These are phyloP conservation scores for Colletotrichum costaricense DNA, from an alignment of 2,329 filamentous ascomycete genomes.

Conservation along the genomic window DNA sequence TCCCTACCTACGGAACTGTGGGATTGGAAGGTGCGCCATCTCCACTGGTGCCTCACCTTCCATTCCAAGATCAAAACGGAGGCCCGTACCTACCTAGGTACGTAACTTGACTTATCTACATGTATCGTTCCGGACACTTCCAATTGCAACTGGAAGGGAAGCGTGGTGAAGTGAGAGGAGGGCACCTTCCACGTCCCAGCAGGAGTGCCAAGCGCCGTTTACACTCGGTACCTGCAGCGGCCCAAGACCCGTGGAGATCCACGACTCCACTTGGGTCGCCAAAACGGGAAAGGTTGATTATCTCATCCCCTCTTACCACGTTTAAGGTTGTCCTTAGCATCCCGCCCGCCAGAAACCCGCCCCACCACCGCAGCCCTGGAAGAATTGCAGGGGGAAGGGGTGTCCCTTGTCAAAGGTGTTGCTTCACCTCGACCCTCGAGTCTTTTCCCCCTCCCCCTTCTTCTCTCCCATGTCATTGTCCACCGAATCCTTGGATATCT, in stretches of 20 bases:
- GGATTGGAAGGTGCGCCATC: neutral
- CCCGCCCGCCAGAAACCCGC: constrained; percentile 26
- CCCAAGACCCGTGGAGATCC: constrained; percentile 15
- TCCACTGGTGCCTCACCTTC: neutral
- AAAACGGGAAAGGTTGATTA: constrained; percentile 1
- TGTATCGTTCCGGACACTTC: neutral
- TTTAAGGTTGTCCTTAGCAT: constrained; percentile 33
- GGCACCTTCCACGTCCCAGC: neutral
- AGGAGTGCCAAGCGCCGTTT: constrained; percentile 2
- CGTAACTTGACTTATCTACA: neutral
- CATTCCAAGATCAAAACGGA: neutral
- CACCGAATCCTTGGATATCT: neutral
- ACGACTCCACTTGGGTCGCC: neutral
- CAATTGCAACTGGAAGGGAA: neutral
- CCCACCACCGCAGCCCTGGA: constrained; percentile 17
- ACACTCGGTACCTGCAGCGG: constrained; percentile 30
- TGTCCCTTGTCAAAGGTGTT: constrained; percentile 1
- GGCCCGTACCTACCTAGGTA: neutral
- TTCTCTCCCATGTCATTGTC: neutral
- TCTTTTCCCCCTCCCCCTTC: neutral
- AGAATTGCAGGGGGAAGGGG: constrained; percentile 7
- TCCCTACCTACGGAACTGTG: too few relatives aligned
- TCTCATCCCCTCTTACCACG: constrained; percentile 11
- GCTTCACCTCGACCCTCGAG: constrained; percentile 4
- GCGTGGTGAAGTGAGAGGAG: too few relatives aligned